Percentiles rank a stretch among this genome's conserved stretches.
Conservation (phyloP, 1,139 yeast genomes). For the Waltiozyma sp. region DNA sequence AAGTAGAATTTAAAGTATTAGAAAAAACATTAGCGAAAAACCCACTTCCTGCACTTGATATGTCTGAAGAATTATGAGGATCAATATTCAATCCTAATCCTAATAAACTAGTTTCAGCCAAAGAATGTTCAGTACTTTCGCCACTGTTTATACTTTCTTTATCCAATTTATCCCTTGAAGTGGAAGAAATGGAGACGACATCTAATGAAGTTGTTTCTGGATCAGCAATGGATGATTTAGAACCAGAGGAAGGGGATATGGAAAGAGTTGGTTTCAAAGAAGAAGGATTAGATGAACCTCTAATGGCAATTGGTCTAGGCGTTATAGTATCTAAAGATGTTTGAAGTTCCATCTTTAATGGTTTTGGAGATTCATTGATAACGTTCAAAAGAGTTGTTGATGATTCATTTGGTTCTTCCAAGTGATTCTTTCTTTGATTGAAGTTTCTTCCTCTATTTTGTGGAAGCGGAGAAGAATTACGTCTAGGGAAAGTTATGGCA, state of each 20-base stretch:
- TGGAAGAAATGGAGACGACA: neutral
- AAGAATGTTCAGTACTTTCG: neutral
- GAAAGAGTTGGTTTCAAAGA: neutral
- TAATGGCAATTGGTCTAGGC: too few species aligned
- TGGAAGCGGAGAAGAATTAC: neutral
- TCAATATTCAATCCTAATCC: neutral
- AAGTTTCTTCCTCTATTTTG: neutral
- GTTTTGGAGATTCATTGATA: neutral
- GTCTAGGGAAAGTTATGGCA: neutral
- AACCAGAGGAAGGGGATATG: neutral
- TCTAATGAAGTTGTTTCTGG: neutral
- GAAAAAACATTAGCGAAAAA: constrained; percentile 8
- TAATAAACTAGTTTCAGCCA: neutral
- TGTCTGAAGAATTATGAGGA: neutral
- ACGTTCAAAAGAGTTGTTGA: neutral
- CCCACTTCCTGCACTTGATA: neutral
- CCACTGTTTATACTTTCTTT: neutral
- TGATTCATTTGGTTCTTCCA: neutral
- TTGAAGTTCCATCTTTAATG: neutral
- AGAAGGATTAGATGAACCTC: too few species aligned
- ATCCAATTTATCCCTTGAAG: neutral
- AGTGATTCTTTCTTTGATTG: too few species aligned
- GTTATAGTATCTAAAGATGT: neutral
- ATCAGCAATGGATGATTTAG: neutral
- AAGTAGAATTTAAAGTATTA: neutral